Base-by-base conservation (phyloP, 352 stramenopile species). In the Phytophthora brassicae region DNA sequence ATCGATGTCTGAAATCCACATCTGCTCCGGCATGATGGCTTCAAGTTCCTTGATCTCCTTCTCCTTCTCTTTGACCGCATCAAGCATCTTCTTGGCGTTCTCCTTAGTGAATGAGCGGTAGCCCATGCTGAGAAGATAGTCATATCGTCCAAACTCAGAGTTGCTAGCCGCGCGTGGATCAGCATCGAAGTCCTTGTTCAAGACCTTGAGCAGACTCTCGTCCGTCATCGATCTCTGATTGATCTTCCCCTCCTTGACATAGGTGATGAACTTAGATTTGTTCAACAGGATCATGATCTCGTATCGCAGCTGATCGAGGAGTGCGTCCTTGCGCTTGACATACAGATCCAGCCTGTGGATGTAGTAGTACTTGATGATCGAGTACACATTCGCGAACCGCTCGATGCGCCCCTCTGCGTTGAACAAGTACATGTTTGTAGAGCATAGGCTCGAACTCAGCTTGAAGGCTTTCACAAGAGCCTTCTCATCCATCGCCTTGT, bases 241-340 rank as follows among this genome's bases (percentile, higher is more conserved):
- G 12, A 38, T 38, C 20, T 89, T 67, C 17, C 88, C 85, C n/a
- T 87, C 73, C 6, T 96, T 79, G 23, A 99, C 93, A n/a, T 84
- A 73, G 65, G 96, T 59, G 42, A 53, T 38, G 24, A 53, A 53
- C 20, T 6, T 4, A 7, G 46, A 7, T 20, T 53, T 53, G 46
- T 53, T 53, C 16, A 6, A 8, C 5, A 53, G 26, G 22, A 53
- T 35, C 28, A 39, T 12, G 6, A 53, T 53, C 22, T 53, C 20
- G 16, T 53, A 35, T 33, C 35, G 24, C 6, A 53, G 46, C 11
- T 53, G 19, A 6, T 23, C 8, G 20, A 35, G n/a, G 8, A 53
- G 24, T 16, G 8, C 16, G 14, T 53, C 19, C n/a, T n/a, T 41
- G 8, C 46, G 46, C 11, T 38, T 35, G 6, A 17, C 46, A n/a